These are phyloP conservation scores for Geranium incanum DNA, from an alignment of 441 rosid species.

Conservation along the genomic window DNA sequence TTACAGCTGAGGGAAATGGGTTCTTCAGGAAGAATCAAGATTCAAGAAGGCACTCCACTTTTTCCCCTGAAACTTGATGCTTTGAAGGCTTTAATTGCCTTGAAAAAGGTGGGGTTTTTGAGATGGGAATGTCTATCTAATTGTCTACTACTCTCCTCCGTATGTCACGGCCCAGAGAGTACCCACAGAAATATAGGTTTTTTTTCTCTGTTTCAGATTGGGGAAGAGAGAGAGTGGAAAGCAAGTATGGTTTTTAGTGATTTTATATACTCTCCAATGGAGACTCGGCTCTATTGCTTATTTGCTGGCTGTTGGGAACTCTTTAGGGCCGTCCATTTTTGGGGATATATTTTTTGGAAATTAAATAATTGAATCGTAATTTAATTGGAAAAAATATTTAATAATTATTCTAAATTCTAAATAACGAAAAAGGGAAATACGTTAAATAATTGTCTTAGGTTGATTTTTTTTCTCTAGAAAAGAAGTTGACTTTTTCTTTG, in stretches of 20 bases:
- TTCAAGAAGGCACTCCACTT: not conserved
- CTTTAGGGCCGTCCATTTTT: not conserved
- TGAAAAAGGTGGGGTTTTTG: not conserved
- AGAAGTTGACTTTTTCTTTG: too few species aligned
- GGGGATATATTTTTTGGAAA: too few species aligned
- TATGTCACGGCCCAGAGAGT: not conserved
- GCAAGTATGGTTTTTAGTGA: not conserved
- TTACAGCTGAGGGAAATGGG: not conserved
- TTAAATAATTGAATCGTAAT: too few species aligned
- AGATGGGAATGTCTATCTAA: not conserved
- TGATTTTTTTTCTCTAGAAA: too few species aligned
- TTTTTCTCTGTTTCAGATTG: not conserved
- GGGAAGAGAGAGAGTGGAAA: not conserved
- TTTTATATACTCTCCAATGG: not conserved
- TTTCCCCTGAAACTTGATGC: not conserved
- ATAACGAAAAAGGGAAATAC: too few species aligned
- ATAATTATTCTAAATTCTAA: too few species aligned
- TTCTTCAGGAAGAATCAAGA: not conserved
- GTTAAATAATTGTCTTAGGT: too few species aligned
- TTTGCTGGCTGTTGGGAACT: not conserved
- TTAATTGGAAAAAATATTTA: too few species aligned
- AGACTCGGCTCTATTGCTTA: not conserved
- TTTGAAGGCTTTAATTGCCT: too few species aligned
- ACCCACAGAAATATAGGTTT: not conserved
- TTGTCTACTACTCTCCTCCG: conserved; percentile 1